Percentiles rank a stretch among this genome's conserved stretches.
Evolutionary conservation across 257 asterid genomes (phyloP).

Genomic region (Henckelia pumila): DNA sequence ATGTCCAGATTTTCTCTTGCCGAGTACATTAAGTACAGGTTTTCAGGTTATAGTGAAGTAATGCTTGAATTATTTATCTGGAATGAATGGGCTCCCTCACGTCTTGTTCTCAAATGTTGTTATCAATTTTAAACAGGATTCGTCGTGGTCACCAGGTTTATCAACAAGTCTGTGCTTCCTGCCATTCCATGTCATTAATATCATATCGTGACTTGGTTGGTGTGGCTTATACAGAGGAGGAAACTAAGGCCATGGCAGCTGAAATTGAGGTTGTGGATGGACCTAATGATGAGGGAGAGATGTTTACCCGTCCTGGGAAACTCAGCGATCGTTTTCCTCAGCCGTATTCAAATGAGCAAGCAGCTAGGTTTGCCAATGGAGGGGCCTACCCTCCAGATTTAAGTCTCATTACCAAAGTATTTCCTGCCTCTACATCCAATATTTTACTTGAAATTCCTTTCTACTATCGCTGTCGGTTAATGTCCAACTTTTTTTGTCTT

Average conservation of each 20-base stretch:
- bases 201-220: constrained; percentile 83
- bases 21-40: neutral
- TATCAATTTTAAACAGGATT: constrained; percentile 43
- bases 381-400: constrained; percentile 96
- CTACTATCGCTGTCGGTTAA: constrained; percentile 18
- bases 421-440: constrained; percentile 19
- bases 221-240: constrained; percentile 92
- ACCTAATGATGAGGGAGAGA: constrained; percentile 95
- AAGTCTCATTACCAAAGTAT: constrained; percentile 84
- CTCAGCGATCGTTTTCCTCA: constrained; percentile 85
- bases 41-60: neutral
- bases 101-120: constrained; percentile 26
- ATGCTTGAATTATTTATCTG: neutral
- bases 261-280: constrained; percentile 93
- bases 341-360: constrained; percentile 81
- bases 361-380: constrained; percentile 93
- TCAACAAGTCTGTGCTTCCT: constrained; percentile 80
- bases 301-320: constrained; percentile 90
- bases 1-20: neutral
- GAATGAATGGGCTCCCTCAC: constrained; percentile 1
- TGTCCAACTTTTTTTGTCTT: constrained; percentile 13
- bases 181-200: constrained; percentile 82
- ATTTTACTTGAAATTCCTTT: neutral
- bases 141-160: constrained; percentile 83
- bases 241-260: constrained; percentile 91